Evolutionary conservation across 257 asterid genomes (phyloP).

Genomic region (Coffea eugenioides): DNA sequence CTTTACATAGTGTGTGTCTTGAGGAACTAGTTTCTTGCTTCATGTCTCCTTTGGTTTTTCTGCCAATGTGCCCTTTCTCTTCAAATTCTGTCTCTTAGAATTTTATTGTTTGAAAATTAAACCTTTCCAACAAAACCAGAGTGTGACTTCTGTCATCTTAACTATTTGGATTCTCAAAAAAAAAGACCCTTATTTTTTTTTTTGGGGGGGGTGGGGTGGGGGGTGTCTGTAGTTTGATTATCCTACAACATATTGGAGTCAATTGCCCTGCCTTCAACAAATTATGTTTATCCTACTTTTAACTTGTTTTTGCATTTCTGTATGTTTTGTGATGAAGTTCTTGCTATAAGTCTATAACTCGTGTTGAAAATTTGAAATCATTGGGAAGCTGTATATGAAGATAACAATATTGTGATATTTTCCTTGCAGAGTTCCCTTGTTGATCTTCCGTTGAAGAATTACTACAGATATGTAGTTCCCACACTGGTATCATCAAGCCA

Average conservation of each 20-base stretch:
- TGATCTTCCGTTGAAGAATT: conserved; percentile 98
- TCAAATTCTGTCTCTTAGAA: background rate
- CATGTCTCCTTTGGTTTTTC: background rate
- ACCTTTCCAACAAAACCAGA: background rate
- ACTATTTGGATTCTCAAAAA: background rate
- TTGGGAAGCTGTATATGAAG: conserved; percentile 2
- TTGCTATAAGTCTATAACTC: background rate
- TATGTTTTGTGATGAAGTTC: background rate
- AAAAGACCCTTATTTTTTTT: too few relatives aligned
- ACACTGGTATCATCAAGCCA: conserved; percentile 61
- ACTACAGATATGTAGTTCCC: conserved; percentile 96
- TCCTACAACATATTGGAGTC: background rate
- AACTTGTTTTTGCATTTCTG: conserved; percentile 5
- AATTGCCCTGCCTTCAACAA: conserved; percentile 1
- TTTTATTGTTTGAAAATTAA: too few relatives aligned
- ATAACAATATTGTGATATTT: conserved; percentile 18
- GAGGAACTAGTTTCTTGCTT: background rate
- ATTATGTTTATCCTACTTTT: background rate
- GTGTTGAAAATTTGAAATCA: conserved; percentile 8
- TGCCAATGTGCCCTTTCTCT: background rate
- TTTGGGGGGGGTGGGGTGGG: too few relatives aligned
- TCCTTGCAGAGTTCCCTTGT: conserved; percentile 83
- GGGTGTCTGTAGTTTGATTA: background rate
- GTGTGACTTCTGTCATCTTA: background rate
- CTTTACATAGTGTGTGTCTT: background rate